Conservation (phyloP, 164 flowering plant genomes). For the Saururus chinensis region DNA sequence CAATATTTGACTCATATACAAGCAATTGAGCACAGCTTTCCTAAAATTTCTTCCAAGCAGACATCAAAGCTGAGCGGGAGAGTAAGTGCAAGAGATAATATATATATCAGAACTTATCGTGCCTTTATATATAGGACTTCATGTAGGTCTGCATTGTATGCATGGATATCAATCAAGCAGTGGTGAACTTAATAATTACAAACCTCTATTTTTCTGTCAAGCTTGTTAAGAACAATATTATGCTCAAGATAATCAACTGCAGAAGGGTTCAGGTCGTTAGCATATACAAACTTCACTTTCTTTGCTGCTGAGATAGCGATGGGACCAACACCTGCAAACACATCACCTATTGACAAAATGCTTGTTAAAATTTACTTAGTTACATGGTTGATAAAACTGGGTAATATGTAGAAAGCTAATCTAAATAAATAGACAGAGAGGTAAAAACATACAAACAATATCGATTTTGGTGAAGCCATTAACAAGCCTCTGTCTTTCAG, state of each 20-base stretch:
- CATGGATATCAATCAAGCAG: too few species aligned
- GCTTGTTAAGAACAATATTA: slow-evolving; percentile 66
- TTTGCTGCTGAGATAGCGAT: slow-evolving; percentile 78
- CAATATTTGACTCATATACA: too few species aligned
- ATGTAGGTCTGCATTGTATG: too few species aligned
- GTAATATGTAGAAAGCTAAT: not conserved
- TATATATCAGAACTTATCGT: too few species aligned
- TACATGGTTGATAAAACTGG: not conserved
- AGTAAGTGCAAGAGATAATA: too few species aligned
- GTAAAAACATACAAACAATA: slow-evolving; percentile 64
- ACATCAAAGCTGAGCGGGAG: too few species aligned
- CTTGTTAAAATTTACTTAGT: not conserved
- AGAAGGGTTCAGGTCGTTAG: slow-evolving; percentile 84
- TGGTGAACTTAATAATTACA: not conserved
- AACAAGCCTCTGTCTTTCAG: slow-evolving; percentile 85
- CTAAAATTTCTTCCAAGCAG: too few species aligned
- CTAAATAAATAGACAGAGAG: not conserved
- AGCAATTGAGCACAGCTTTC: too few species aligned
- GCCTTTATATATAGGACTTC: too few species aligned
- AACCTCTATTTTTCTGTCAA: slow-evolving; percentile 82
- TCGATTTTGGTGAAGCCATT: slow-evolving; percentile 51
- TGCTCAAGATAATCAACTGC: slow-evolving; percentile 82
- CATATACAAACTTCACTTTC: slow-evolving; percentile 81
- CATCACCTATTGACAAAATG: slow-evolving; percentile 57
- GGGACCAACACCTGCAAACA: slow-evolving; percentile 92